Conservation (phyloP, 1,284 basidiomycete species). For the Ceratorhiza oryzae-sativae region DNA sequence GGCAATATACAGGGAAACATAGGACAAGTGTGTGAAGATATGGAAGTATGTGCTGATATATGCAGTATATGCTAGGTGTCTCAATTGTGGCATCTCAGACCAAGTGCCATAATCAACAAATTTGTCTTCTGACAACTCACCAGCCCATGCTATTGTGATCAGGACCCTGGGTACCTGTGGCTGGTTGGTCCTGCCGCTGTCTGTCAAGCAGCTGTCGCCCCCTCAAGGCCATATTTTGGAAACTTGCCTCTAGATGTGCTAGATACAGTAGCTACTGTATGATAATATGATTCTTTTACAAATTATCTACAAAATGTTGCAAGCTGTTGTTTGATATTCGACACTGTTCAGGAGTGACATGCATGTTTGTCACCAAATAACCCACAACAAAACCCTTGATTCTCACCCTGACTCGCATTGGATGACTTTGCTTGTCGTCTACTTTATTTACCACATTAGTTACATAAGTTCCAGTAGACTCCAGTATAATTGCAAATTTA, state of each 20-base stretch:
- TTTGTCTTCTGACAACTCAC: background rate
- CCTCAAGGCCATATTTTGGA: background rate
- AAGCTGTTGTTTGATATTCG: background rate
- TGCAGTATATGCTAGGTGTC: background rate
- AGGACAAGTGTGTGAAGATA: background rate
- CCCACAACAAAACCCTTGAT: constrained; percentile 3
- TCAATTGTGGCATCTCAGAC: background rate
- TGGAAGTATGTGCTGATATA: constrained; percentile 1
- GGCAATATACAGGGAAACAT: background rate
- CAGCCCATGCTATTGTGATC: background rate
- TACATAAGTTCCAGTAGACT: background rate
- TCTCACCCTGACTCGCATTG: background rate
- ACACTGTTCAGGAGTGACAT: background rate
- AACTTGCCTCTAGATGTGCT: background rate
- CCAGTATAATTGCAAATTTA: background rate
- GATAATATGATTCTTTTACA: background rate
- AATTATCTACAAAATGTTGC: constrained; percentile 1
- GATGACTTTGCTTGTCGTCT: constrained; percentile 1
- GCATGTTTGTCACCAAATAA: background rate
- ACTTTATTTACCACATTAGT: background rate
- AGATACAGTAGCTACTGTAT: background rate
- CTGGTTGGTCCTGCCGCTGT: background rate
- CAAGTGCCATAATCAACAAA: no score
- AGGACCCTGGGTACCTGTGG: background rate
- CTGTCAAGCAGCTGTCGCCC: constrained; percentile 1